Conservation (phyloP, 2,329 filamentous ascomycete species). For the Huntiella omanensis region DNA sequence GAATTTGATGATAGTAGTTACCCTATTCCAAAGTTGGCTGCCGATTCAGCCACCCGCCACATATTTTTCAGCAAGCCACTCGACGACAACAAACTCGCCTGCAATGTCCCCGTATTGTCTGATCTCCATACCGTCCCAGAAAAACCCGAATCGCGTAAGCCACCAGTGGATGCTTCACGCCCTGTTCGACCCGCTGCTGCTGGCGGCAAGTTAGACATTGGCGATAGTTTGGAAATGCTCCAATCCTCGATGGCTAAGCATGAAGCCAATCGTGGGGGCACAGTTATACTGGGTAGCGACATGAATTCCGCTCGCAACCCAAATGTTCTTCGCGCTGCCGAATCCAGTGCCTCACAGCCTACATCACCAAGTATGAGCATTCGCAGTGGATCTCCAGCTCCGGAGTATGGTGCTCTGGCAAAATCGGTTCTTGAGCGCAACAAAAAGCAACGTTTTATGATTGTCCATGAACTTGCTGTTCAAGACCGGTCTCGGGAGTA, state of each 20-base stretch:
- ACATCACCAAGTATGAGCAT: constrained; percentile 37
- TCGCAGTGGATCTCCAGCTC: constrained; percentile 32
- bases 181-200: constrained; percentile 5
- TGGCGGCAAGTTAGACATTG: constrained; percentile 22
- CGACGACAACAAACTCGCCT: constrained; percentile 26
- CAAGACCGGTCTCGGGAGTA: constrained; percentile 31
- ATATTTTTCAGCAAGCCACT: constrained; percentile 36
- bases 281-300: constrained; percentile 5
- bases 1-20: constrained; percentile 33
- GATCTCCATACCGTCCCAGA: constrained; percentile 25
- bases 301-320: neutral
- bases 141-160: constrained; percentile 4
- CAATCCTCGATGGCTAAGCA: constrained; percentile 25
- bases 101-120: constrained; percentile 31
- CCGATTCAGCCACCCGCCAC: constrained; percentile 30
- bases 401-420: constrained; percentile 30
- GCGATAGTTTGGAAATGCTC: constrained; percentile 25
- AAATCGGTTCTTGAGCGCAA: constrained; percentile 33
- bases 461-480: constrained; percentile 43
- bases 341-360: constrained; percentile 24
- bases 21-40: constrained; percentile 24
- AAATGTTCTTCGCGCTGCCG: constrained; percentile 13
- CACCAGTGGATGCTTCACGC: constrained; percentile 16
- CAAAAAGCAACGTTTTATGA: constrained; percentile 31
- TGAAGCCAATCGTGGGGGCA: constrained; percentile 22